Conservation (phyloP, 139 green algal species). For the Tetradesmus obliquus region DNA sequence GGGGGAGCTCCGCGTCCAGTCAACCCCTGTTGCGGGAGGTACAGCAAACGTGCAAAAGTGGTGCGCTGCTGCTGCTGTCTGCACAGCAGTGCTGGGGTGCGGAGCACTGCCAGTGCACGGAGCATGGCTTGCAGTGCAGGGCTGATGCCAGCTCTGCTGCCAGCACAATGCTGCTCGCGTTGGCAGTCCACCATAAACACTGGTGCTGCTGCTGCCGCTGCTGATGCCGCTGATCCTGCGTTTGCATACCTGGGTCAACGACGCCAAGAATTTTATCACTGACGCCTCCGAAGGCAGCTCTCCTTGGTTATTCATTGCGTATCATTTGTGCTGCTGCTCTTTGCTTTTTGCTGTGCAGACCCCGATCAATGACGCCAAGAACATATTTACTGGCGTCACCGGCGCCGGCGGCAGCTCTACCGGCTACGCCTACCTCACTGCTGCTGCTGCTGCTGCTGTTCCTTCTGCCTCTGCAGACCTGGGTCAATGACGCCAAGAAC, state of each 20-base stretch:
- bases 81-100: neutral
- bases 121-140: neutral
- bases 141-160: no score
- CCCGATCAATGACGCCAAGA: neutral
- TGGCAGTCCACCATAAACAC: no score
- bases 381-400: neutral
- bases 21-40: neutral
- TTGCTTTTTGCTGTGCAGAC: neutral
- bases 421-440: conserved; percentile 1
- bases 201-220: neutral
- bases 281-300: neutral
- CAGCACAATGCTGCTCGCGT: no score
- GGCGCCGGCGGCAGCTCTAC: neutral
- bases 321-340: neutral
- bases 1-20: neutral
- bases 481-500: conserved; percentile 33
- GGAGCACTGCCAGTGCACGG: neutral
- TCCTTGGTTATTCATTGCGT: no score
- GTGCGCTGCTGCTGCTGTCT: neutral
- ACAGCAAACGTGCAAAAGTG: neutral
- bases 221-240: neutral
- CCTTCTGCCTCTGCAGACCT: neutral
- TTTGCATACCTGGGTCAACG: conserved; percentile 6
- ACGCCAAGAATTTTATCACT: conserved; percentile 20
- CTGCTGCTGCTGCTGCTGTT: neutral